Evolutionary conservation across 2,329 filamentous ascomycete genomes (phyloP), one percentile per base, ranked within the genome.

Genomic region (Trichoderma harzianum): DNA sequence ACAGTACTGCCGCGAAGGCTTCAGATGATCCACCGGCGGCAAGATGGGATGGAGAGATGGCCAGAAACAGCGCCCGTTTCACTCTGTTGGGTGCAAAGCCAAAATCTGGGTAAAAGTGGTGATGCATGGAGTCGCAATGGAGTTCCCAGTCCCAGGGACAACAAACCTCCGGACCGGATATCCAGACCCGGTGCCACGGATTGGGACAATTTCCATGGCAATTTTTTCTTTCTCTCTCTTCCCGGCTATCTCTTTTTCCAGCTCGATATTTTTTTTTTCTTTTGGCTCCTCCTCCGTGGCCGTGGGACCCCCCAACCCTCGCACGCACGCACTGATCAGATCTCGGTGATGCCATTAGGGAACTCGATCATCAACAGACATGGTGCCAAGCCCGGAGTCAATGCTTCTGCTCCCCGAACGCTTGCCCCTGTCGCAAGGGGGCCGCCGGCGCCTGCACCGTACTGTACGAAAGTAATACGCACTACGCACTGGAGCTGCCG

Each of bases 381-480:
- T 32, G 36, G 32, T 47, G 66, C 66, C 55, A 69, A 69, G 66
- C 66, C 66, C 66, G 36, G 63, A 61, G 26, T 61, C 57, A 26
- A 69, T 69, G 57, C 66, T 58, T 62, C 57, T 28, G 43, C 66
- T 69, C 66, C 66, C 66, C 66, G 66, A 69, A 28, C 39, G 57
- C 66, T 53, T 53, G 66, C 66, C 66, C 66, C 66, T 69, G 66
- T 53, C 39, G 28, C 66, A 51, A 62, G 66, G 66, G 57, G 66
- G 30, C 18, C 26, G 64, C 39, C 21, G n/a, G 32, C 21, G n/a
- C 63, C n/a, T 57, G 51, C 14, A 32, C n/a, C 39, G 57, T 58
- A 68, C 53, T 55, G 53, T 39, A 66, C 34, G 10, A 55, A 55
- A n/a, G 51, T 28, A 55, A 11, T 32, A 24, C 66, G 53, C 55